Base-by-base conservation (phyloP, 2,329 filamentous ascomycete species). In the Fusarium sterilihyphosum region DNA sequence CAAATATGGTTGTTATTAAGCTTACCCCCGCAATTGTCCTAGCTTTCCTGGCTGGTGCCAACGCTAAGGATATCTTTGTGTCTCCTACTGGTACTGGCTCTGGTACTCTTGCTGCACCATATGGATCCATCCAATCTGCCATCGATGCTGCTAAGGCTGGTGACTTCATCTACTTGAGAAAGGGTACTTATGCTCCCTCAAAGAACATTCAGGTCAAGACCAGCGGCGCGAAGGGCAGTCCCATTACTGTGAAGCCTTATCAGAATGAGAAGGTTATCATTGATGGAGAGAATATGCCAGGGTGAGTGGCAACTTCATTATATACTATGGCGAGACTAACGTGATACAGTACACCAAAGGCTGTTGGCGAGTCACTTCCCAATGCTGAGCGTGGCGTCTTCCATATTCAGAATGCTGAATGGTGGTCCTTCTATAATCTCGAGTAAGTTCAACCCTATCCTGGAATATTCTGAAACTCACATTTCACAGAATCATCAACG, bases 141-240 rank as follows among this genome's bases (percentile, higher is more conserved):
- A 82, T 88, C 9, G 76, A 86, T 71, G 82, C 80, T 31, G 86
- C 86, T 20, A 81, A 79, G 13, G 84, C 86, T 35, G 86, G 86
- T 11, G 85, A 86, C 64, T 84, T 80, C 12, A 85, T 87, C 43
- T 83, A 84, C 50, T 79, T 87, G 8, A 83, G 84, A 13, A 84
- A 85, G 14, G 85, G 86, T 61, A 86, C 81, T n/a, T 87, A 87
- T 78, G 78, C 81, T 46, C 84, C 83, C 0, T 84, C 83, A 1
- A 82, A 81, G 41, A 88, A 87, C 76, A 85, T 88, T 52, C 84
- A 87, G 73, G 82, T 88, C 76, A 84, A 79, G 49, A 84, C 84
- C 63, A 83, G 82, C 40, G 86, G 86, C 33, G 85, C 82, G 2
- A 71, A 79, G 20, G 79, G 81, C 1, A 78, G 81, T 5, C 85